These are phyloP conservation scores for Crithidia thermophila DNA, from an alignment of 208 protist genomes.

Conservation along the genomic window DNA sequence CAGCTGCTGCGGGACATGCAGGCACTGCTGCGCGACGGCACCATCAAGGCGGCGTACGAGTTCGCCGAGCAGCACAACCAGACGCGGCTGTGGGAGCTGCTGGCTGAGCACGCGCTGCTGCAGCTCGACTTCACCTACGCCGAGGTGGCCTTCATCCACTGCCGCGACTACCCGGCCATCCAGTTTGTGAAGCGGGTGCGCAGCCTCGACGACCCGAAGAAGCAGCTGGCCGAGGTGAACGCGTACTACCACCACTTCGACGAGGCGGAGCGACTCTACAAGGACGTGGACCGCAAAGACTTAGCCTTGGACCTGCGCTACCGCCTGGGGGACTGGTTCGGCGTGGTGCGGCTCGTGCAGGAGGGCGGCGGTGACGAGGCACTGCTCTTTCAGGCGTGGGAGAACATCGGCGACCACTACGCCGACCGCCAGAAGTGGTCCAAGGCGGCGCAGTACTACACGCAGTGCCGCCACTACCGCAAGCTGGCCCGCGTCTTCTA, in stretches of 20 bases:
- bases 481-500: constrained; percentile 93
- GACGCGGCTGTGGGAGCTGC: constrained; percentile 91
- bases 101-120: constrained; percentile 94
- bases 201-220: constrained; percentile 90
- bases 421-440: constrained; percentile 94
- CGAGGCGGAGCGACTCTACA: constrained; percentile 96
- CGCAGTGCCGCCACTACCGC: constrained; percentile 89
- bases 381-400: constrained; percentile 87
- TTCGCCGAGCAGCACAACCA: constrained; percentile 94
- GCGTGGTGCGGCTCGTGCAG: constrained; percentile 93
- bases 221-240: constrained; percentile 96
- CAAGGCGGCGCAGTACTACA: constrained; percentile 96
- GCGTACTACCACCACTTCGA: constrained; percentile 96
- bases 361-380: constrained; percentile 93
- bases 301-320: constrained; percentile 94
- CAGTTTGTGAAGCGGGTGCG: constrained; percentile 96
- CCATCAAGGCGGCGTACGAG: constrained; percentile 88
- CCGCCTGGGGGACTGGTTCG: constrained; percentile 95
- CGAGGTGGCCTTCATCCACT: constrained; percentile 95
- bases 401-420: constrained; percentile 97
- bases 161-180: constrained; percentile 95
- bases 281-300: constrained; percentile 96
- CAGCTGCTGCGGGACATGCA: constrained; percentile 89
- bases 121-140: constrained; percentile 89
- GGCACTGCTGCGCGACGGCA: constrained; percentile 54